Evolutionary conservation across 2,329 filamentous ascomycete genomes (phyloP), one percentile per base, ranked within the genome.

Genomic region (Penicillium sp.): DNA sequence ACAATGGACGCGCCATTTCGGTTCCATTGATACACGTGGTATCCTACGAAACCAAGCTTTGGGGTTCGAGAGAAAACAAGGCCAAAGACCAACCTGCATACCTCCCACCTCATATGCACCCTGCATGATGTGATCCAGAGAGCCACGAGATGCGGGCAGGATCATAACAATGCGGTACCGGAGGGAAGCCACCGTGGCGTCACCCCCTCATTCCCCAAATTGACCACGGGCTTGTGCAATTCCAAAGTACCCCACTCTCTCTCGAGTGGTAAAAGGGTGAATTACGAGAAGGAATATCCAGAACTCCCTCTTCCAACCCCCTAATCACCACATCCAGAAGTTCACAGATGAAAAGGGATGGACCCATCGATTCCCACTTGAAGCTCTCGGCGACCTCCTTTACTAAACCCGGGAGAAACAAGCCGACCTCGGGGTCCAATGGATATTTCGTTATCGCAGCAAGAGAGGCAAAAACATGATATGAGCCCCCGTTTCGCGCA

Each of bases 311-410:
- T 64, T 64, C 68, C 68, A 70, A 13, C 63, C 63, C 64, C 55
- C 66, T 57, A 29, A 70, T 52, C 21, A 68, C 67, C 11, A 58
- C 47, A 13, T 64, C 11, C 43, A 70, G 51, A 19, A 69, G 58
- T 44, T 70, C 68, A 10, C 55, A 55, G 13, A 69, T 67, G 48
- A 61, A 69, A 24, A 67, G 62, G 58, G 62, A 14, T 44, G 61
- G 19, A 29, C 52, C 3, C 27, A 58, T 26, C 24, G 41, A 45
- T 39, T 62, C 24, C 58, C 49, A 62, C 3, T 31, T 19, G 24
- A 62, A 69, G 8, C 45, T 53, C 16, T 56, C 39, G 7, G 26
- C 10, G 3, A 26, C 52, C 24, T 48, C n/a, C 22, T 48, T 22
- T 3, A 52, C 59, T 14, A 57, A 53, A 10, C 56, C 29, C 1